Evolutionary conservation across 1,284 basidiomycete genomes (phyloP).

Genomic region (Leccinum griseonigrum): DNA sequence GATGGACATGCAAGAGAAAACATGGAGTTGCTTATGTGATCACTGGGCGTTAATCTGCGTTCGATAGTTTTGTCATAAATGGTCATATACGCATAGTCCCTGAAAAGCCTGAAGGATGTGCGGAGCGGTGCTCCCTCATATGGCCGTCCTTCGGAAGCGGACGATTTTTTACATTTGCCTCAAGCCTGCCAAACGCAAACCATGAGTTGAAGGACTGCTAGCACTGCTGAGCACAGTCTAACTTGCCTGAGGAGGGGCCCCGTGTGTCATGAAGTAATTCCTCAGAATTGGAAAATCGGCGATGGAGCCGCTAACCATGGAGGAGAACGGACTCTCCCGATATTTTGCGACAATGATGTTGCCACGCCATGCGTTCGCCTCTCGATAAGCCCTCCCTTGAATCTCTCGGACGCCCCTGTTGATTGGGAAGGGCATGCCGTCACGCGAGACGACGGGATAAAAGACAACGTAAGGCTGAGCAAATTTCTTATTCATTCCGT

Average conservation of each 20-base stretch:
- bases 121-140: not conserved
- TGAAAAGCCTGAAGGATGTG: conserved; percentile 10
- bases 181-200: conserved; percentile 29
- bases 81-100: conserved; percentile 29
- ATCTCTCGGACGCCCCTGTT: conserved; percentile 73
- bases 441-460: conserved; percentile 69
- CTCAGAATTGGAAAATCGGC: conserved; percentile 77
- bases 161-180: conserved; percentile 21
- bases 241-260: conserved; percentile 43
- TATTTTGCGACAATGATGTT: conserved; percentile 77
- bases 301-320: conserved; percentile 71
- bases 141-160: conserved; percentile 1
- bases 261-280: conserved; percentile 70
- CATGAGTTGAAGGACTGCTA: conserved; percentile 27
- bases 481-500: conserved; percentile 76
- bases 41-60: conserved; percentile 3
- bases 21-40: conserved; percentile 21
- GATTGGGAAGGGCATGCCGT: conserved; percentile 74
- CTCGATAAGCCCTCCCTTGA: conserved; percentile 58
- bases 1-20: conserved; percentile 23
- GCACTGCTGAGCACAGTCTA: conserved; percentile 20
- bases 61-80: conserved; percentile 27
- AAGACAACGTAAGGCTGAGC: conserved; percentile 75
- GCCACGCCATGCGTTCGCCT: conserved; percentile 69
- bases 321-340: conserved; percentile 61